Evolutionary conservation across 108 stramenopile genomes (phyloP).

Genomic region (Epithemia pelagica): DNA sequence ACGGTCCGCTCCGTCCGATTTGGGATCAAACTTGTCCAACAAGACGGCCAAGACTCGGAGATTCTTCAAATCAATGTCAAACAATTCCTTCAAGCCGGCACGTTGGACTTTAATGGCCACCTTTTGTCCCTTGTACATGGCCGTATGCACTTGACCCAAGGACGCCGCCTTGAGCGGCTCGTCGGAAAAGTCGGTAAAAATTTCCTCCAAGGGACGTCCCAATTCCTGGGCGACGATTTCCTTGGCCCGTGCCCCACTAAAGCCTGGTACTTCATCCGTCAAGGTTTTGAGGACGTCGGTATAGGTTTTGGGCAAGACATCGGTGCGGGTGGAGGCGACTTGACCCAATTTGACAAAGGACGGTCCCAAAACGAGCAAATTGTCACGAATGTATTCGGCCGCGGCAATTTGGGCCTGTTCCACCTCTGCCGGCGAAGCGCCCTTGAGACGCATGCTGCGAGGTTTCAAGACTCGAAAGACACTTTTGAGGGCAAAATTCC

Average conservation of each 20-base stretch:
- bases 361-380: constrained; percentile 82
- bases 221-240: constrained; percentile 83
- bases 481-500: constrained; percentile 78
- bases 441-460: constrained; percentile 60
- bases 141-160: constrained; percentile 93
- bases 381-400: constrained; percentile 81
- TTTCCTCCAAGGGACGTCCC: constrained; percentile 56
- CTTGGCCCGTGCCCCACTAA: constrained; percentile 77
- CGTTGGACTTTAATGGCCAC: constrained; percentile 92
- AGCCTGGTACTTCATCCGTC: constrained; percentile 94
- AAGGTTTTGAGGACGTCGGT: constrained; percentile 85
- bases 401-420: constrained; percentile 58
- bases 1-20: constrained; percentile 80
- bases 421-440: constrained; percentile 59
- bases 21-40: constrained; percentile 94
- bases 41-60: constrained; percentile 80
- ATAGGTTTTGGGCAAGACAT: constrained; percentile 83
- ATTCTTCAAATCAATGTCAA: constrained; percentile 94
- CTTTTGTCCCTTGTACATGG: constrained; percentile 77
- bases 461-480: constrained; percentile 74
- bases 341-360: constrained; percentile 93
- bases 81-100: constrained; percentile 89
- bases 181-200: constrained; percentile 77
- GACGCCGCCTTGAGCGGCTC: constrained; percentile 87
- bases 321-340: constrained; percentile 63